These are phyloP conservation scores for Parastagonospora nodorum DNA, from an alignment of 2,329 filamentous ascomycete species.

Conservation along the genomic window DNA sequence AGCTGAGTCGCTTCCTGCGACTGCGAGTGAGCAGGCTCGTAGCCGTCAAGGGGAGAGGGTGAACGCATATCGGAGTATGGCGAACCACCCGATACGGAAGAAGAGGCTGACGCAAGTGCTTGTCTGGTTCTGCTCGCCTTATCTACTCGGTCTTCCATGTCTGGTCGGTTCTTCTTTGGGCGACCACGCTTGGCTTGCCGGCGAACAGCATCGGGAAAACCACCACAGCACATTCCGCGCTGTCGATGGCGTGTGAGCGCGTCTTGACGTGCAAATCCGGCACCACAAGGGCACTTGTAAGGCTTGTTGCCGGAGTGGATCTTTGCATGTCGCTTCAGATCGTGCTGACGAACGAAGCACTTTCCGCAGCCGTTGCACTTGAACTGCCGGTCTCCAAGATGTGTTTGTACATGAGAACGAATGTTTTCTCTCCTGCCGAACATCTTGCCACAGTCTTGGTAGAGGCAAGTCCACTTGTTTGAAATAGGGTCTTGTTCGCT, in stretches of 20 bases:
- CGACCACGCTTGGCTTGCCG: constrained; percentile 70
- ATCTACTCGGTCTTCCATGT: constrained; percentile 61
- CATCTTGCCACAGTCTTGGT: constrained; percentile 77
- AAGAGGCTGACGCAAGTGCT: constrained; percentile 39
- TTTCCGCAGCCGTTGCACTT: constrained; percentile 92
- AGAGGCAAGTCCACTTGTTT: constrained; percentile 56
- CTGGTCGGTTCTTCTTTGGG: constrained; percentile 66
- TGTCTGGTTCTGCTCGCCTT: constrained; percentile 61
- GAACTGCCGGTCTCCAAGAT: constrained; percentile 94
- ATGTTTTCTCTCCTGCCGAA: constrained; percentile 99
- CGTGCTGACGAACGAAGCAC: constrained; percentile 95
- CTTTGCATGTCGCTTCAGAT: constrained; percentile 95
- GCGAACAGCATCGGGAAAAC: constrained; percentile 79
- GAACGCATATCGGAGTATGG: constrained; percentile 39
- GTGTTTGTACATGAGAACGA: constrained; percentile 96
- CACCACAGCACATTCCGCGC: constrained; percentile 94
- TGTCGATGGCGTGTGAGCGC: constrained; percentile 93
- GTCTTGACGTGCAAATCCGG: constrained; percentile 93
- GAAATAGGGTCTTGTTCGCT: constrained; percentile 51
- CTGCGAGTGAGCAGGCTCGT: constrained; percentile 28
- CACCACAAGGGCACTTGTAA: constrained; percentile 91
- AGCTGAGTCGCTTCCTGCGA: constrained; percentile 23
- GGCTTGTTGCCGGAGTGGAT: constrained; percentile 97
- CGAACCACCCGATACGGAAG: constrained; percentile 41
- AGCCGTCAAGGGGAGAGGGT: constrained; percentile 32